These are phyloP conservation scores for Oenanthe javanica DNA, from an alignment of 140 eudicot genomes.

Conservation along the genomic window DNA sequence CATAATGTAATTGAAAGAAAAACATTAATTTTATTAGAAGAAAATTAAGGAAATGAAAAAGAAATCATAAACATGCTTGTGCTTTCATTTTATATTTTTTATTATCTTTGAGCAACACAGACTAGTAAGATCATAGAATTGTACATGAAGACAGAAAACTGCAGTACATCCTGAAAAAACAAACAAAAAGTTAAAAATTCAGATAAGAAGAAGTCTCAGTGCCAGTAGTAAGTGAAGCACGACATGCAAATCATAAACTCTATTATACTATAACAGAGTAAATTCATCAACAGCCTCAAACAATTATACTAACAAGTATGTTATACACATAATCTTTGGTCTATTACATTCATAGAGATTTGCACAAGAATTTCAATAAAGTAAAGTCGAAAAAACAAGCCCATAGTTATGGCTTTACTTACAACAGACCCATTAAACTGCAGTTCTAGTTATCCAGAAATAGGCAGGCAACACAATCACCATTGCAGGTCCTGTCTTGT, in stretches of 20 bases:
- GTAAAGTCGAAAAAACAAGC: background rate
- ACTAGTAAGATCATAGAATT: background rate
- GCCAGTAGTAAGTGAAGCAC: background rate
- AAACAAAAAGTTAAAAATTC: background rate
- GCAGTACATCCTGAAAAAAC: background rate
- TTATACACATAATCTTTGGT: background rate
- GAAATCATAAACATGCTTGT: background rate
- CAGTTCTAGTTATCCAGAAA: background rate
- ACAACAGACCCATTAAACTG: background rate
- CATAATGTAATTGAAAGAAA: background rate
- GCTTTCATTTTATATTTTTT: background rate
- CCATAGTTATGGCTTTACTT: background rate
- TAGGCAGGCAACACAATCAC: background rate
- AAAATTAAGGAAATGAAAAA: background rate
- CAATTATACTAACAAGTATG: background rate
- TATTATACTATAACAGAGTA: background rate
- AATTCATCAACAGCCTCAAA: background rate
- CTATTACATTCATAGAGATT: background rate
- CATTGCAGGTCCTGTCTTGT: background rate
- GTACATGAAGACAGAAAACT: background rate
- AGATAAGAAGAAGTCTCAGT: background rate
- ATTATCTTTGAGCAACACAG: background rate
- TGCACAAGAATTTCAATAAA: background rate
- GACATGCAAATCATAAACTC: background rate
- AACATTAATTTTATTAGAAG: background rate